A percentile compares a stretch with the other conserved stretches of the same genome.
These are phyloP conservation scores for Vanilla planifolia DNA, from an alignment of 106 monocot species.

Conservation along the genomic window DNA sequence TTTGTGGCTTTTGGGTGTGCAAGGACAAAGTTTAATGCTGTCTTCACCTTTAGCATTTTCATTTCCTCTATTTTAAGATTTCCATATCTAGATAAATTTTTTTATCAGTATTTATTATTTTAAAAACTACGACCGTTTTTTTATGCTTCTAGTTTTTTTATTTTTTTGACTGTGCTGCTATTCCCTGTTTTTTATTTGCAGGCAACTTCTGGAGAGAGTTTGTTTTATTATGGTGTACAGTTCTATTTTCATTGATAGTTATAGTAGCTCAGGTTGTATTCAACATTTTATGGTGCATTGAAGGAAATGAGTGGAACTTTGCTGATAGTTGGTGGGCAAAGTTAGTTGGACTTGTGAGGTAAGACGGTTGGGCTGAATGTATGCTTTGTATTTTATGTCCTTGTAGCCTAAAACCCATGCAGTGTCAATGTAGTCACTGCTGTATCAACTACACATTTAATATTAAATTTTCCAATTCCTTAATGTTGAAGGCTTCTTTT, in stretches of 20 bases:
- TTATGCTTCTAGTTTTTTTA: background rate
- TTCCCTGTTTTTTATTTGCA: background rate
- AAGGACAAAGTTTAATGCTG: no score
- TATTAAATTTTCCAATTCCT: no score
- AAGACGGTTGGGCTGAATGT: constrained; percentile 5
- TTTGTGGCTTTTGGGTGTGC: no score
- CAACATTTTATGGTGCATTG: constrained; percentile 63
- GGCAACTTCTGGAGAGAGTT: constrained; percentile 27
- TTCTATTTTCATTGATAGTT: constrained; percentile 54
- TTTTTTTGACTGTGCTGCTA: constrained; percentile 6
- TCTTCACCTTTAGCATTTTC: no score
- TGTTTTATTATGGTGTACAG: constrained; percentile 48
- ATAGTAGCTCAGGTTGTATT: constrained; percentile 59
- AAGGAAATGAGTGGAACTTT: constrained; percentile 47
- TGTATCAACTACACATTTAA: no score
- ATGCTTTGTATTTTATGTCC: background rate
- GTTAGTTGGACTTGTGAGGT: constrained; percentile 79
- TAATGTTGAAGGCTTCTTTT: no score
- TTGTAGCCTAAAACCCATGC: constrained; percentile 1
- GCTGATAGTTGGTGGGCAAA: constrained; percentile 64
- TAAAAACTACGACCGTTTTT: no score
- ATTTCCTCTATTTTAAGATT: no score
- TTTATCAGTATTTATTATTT: no score
- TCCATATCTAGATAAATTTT: no score
- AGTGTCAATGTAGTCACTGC: background rate